phyloP scores from a whole-genome alignment of 495 filamentous ascomycete species.

The Trichodelitschia bisporula region DNA sequence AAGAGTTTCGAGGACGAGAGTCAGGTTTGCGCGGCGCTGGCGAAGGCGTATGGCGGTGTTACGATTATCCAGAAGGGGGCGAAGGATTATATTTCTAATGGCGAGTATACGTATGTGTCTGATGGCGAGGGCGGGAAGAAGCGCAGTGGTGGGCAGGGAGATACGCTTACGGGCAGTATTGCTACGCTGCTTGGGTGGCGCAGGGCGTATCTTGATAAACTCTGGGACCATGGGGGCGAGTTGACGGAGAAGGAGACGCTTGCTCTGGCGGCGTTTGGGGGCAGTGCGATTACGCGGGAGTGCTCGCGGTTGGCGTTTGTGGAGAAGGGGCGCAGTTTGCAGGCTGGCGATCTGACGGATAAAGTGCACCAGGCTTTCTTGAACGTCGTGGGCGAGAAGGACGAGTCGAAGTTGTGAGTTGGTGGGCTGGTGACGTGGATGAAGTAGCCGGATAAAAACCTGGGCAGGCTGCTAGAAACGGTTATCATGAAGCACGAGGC shows the following conservation, averaged over 20 bases:
- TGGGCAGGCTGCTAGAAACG: no score
- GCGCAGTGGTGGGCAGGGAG: conserved; percentile 81
- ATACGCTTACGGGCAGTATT: conserved; percentile 77
- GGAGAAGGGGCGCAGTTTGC: conserved; percentile 69
- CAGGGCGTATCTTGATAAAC: conserved; percentile 52
- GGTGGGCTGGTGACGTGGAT: no score
- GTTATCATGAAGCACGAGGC: no score
- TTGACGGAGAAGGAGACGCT: conserved; percentile 39
- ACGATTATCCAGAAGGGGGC: conserved; percentile 75
- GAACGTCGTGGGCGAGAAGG: conserved; percentile 40
- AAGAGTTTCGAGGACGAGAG: conserved; percentile 24
- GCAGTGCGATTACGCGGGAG: conserved; percentile 68
- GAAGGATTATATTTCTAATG: conserved; percentile 72
- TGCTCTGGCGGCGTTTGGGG: conserved; percentile 61
- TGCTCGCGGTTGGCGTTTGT: conserved; percentile 73
- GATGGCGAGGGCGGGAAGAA: conserved; percentile 64
- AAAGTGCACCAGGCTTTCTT: conserved; percentile 68
- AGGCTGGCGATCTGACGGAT: conserved; percentile 84
- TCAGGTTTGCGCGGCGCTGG: conserved; percentile 44
- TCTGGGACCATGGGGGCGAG: conserved; percentile 52
- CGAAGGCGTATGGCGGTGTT: conserved; percentile 61
- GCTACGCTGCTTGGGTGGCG: conserved; percentile 76
- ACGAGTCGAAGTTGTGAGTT: conserved; percentile 9
- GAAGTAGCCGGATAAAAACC: no score
- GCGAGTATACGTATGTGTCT: conserved; percentile 41